Evolutionary conservation across 257 asterid genomes (phyloP), one percentile per base, ranked within the genome.

Genomic region (Nicotiana undulata): DNA sequence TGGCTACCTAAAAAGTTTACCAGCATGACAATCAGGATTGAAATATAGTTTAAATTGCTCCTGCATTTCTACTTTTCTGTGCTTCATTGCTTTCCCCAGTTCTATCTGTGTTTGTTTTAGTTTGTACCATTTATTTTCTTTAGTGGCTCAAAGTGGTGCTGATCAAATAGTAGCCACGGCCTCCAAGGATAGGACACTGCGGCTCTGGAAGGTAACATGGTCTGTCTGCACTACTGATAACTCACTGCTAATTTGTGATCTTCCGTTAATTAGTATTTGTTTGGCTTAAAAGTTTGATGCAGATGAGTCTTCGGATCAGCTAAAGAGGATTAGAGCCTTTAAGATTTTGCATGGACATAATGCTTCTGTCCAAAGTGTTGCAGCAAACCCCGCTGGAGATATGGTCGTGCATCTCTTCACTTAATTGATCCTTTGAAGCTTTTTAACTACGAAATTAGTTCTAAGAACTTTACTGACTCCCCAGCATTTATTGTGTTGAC

Each of bases 141-240:
- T 74, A 66, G 53, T 91, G 83, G 89, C 76, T 44, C 92, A 84
- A 64, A 86, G 74, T 61, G 74, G 53, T 61, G 11, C 22, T 13
- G 89, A 89, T 87, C 92, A 90, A 79, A 82, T 92, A 82, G 97
- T 92, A 44, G 98, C 94, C 34, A 94, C 99, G 67, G 97, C 97
- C 81, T 94, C 99, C 51, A 92, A 96, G 87, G 99, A 96, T 83
- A 90, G 92, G 91, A 88, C 98, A 40, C 59, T 96, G 68, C 88
- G 94, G 85, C 85, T 96, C 84, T 96, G 98, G 97, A 94, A 94
- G 97, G 99, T 96, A 90, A 83, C 59, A 72, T 80, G 65, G 63
- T 82, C 81, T 68, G 58, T 82, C 34, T 84, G 51, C 61, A 76
- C 76, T 76, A 81, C 12, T 22, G 18, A 49, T 72, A 58, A 55